Percentiles rank a stretch among this genome's conserved stretches.
phyloP scores from a whole-genome alignment of 305 asterid species.

The Ilex paraguariensis region DNA sequence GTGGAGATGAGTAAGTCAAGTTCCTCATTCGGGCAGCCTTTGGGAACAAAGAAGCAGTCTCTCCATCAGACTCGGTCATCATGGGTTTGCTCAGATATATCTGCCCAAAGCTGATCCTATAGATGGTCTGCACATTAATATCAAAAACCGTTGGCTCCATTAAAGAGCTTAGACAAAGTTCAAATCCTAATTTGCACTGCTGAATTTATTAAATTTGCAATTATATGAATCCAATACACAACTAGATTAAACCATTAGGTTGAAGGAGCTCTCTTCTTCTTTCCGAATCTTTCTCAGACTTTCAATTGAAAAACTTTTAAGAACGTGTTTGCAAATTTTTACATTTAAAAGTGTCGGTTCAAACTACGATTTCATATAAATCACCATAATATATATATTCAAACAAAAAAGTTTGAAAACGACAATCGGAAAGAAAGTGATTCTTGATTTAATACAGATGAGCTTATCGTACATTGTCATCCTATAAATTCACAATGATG shows the following conservation, averaged over 20 bases:
- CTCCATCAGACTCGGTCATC: constrained; percentile 72
- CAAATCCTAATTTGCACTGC: neutral
- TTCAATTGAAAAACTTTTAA: no score
- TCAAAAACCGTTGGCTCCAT: neutral
- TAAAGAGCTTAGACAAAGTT: neutral
- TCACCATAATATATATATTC: no score
- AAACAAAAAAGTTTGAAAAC: no score
- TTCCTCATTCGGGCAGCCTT: constrained; percentile 57
- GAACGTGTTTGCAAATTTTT: no score
- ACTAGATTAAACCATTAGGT: neutral
- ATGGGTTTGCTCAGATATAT: constrained; percentile 53
- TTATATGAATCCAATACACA: neutral
- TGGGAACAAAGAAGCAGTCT: constrained; percentile 48
- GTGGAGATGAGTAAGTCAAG: constrained; percentile 49
- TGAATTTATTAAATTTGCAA: neutral
- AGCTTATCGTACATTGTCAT: no score
- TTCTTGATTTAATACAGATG: no score
- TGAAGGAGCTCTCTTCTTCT: neutral
- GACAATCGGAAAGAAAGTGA: no score
- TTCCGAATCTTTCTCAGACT: neutral
- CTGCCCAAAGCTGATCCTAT: constrained; percentile 49
- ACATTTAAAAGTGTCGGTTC: no score
- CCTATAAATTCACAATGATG: no score
- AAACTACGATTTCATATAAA: no score
- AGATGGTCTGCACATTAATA: constrained; percentile 32